Evolutionary conservation across 495 filamentous ascomycete species (phyloP).

Genomic region (Elasticomyces elasticus): DNA sequence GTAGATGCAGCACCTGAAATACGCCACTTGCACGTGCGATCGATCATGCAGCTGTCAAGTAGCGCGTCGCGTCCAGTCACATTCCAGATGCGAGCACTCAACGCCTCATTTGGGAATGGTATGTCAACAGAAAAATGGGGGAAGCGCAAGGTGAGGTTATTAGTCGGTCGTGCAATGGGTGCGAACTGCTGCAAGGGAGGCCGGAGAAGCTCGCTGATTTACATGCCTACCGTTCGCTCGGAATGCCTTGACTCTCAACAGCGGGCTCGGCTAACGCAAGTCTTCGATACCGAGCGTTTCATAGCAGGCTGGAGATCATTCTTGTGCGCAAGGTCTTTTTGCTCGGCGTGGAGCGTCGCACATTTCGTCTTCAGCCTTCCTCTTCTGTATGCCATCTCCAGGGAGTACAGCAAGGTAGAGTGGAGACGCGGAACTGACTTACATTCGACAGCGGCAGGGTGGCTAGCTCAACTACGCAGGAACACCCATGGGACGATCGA

Average conservation of each 20-base stretch:
- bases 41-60: not conserved
- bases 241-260: constrained; percentile 15
- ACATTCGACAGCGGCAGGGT: not conserved
- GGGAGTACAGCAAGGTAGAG: not conserved
- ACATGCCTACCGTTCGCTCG: constrained; percentile 11
- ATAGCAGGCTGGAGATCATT: constrained; percentile 5
- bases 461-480: constrained; percentile 5
- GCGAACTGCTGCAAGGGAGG: constrained; percentile 6
- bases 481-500: not conserved
- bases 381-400: constrained; percentile 1
- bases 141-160: constrained; percentile 6
- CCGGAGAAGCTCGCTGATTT: constrained; percentile 16
- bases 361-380: constrained; percentile 14
- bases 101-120: not conserved
- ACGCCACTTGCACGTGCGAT: not conserved
- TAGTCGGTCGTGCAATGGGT: not conserved
- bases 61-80: not conserved
- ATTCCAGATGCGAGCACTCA: not conserved
- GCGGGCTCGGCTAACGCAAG: not conserved
- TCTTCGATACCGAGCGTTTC: not conserved
- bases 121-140: constrained; percentile 15
- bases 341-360: constrained; percentile 9
- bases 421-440: not conserved
- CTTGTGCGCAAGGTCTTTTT: not conserved
- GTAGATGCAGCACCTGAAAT: too few relatives aligned